Conservation (phyloP, 1,284 basidiomycete genomes). For the Cerioporus squamosus region DNA sequence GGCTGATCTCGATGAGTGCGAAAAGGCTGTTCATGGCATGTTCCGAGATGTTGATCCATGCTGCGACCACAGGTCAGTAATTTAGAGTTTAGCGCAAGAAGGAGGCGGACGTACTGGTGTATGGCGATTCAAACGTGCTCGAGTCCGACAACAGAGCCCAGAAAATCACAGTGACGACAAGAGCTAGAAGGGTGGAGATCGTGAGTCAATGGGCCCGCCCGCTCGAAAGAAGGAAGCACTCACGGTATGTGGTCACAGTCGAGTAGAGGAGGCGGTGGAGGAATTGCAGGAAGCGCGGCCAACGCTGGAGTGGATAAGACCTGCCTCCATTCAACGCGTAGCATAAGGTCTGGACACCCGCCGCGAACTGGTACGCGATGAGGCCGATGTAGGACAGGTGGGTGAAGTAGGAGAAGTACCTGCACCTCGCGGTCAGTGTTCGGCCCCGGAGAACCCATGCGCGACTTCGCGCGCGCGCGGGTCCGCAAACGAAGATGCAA, state of each 20-base stretch:
- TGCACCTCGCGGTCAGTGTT: slow-evolving; percentile 30
- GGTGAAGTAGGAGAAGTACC: slow-evolving; percentile 70
- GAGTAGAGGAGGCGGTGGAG: slow-evolving; percentile 59
- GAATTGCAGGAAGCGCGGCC: slow-evolving; percentile 60
- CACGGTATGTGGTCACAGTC: slow-evolving; percentile 64
- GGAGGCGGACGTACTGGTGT: slow-evolving; percentile 37
- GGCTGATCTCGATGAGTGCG: slow-evolving; percentile 59
- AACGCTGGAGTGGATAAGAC: slow-evolving; percentile 60
- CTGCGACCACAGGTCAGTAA: slow-evolving; percentile 33
- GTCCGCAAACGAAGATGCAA: too few relatives aligned
- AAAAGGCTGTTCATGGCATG: slow-evolving; percentile 67
- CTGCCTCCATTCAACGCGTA: slow-evolving; percentile 41
- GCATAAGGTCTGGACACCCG: slow-evolving; percentile 55
- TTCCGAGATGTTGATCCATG: slow-evolving; percentile 62
- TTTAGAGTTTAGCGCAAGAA: background rate
- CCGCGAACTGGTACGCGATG: slow-evolving; percentile 63
- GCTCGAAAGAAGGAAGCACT: slow-evolving; percentile 34
- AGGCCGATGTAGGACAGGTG: slow-evolving; percentile 66
- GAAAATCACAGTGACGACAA: slow-evolving; percentile 70
- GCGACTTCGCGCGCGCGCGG: background rate
- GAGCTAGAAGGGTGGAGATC: slow-evolving; percentile 43
- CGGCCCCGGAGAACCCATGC: background rate
- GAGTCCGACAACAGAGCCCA: slow-evolving; percentile 61
- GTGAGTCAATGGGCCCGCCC: background rate
- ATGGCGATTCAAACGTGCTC: slow-evolving; percentile 44